Evolutionary conservation across 139 green algal genomes (phyloP), one percentile per base, ranked within the genome.

Genomic region (Closterium sp.): DNA sequence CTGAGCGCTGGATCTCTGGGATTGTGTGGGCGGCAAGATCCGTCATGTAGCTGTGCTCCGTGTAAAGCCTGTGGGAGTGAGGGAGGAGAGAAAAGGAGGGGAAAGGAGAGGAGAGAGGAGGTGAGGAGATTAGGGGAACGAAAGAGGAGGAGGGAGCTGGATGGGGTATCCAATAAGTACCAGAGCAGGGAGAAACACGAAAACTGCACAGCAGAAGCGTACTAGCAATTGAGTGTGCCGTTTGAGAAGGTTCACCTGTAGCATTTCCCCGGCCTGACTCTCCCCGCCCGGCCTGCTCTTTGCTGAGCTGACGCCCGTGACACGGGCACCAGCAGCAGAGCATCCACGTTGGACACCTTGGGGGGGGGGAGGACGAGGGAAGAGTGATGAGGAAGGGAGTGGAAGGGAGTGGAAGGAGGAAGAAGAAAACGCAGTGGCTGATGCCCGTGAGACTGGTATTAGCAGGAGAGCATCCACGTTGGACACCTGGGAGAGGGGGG

Each of bases 321-420:
- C 88, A 99, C 95, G 84, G 97, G 97, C 8, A 97, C 98, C 31
- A 99, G 96, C 30, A 98, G 91, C 76, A 99, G 94, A 28, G 94
- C 96, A 94, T 98, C 97, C 97, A 99, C 55, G 55, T 76, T 76
- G 16, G 55, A 76, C 4, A 76, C 55, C 55, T 76, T 16, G 12
- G 38, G 38, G 38, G 38, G 38, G 21, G 16, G 3, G 38, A 8
- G 38, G 3, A 66, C 3, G 38, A 1, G 43, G 43, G 43, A 69
- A 3, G 43, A 2, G 43, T 12, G 43, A 28, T 28, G 16, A 55
- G 36, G 36, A 6, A 55, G 36, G 55, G 55, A 6, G 16, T 16
- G 12, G 55, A 19, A 28, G 55, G 55, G 55, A 66, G 38, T 23
- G 38, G 38, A 66, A 16, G 16, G n/a, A n/a, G n/a, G n/a, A n/a